Conservation (phyloP, 1,139 yeast genomes). For the Debaryomyces nepalensis region DNA sequence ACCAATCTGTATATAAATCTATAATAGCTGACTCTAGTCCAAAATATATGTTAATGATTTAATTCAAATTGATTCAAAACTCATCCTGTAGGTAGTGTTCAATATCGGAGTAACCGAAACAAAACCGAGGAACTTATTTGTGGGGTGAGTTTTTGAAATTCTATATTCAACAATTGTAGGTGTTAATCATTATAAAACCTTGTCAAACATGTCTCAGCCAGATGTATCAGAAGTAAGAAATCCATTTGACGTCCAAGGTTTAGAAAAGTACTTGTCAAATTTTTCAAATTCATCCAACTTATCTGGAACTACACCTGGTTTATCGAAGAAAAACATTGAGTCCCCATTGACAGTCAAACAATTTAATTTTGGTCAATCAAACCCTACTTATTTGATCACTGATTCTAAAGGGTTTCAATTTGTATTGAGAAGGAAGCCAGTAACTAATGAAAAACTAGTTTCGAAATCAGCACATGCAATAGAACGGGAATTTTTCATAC, state of each 20-base stretch:
- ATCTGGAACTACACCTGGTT: slow-evolving; percentile 24
- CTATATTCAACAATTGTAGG: neutral
- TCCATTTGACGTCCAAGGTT: slow-evolving; percentile 38
- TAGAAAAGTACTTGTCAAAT: slow-evolving; percentile 33
- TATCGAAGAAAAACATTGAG: slow-evolving; percentile 22
- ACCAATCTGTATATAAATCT: slow-evolving; percentile 6
- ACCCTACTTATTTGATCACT: slow-evolving; percentile 61
- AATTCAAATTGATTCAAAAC: no score
- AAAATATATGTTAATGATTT: no score
- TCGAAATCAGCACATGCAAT: slow-evolving; percentile 69
- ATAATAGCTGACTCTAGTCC: no score
- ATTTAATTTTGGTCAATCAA: slow-evolving; percentile 69
- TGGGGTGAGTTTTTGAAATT: slow-evolving; percentile 2
- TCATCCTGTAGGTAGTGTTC: neutral
- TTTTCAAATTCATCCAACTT: slow-evolving; percentile 13
- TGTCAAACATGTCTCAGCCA: slow-evolving; percentile 18
- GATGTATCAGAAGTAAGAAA: slow-evolving; percentile 39
- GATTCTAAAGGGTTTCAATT: slow-evolving; percentile 46
- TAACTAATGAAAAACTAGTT: slow-evolving; percentile 55
- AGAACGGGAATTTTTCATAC: slow-evolving; percentile 63
- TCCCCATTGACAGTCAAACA: slow-evolving; percentile 46
- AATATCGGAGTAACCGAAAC: neutral
- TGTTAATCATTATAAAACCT: neutral
- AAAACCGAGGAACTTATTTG: neutral
- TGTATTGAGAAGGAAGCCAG: slow-evolving; percentile 66